Conservation (phyloP, 345 rosid genomes). For the Eutrema heterophyllum region DNA sequence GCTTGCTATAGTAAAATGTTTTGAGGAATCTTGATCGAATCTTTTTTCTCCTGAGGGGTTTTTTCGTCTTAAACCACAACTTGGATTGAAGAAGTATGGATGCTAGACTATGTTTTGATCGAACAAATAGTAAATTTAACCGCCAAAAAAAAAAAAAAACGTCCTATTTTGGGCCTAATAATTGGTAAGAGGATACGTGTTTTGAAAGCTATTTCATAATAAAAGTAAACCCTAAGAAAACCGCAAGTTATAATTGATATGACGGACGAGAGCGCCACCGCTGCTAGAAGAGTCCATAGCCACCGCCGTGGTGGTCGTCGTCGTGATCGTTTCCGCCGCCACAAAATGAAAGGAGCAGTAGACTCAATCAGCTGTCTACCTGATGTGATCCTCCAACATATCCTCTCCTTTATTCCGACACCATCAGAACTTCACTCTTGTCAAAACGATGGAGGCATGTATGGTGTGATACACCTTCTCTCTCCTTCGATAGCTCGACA, state of each 20-base stretch:
- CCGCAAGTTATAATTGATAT: background rate
- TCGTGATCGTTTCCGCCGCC: background rate
- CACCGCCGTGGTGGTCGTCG: background rate
- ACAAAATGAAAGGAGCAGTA: background rate
- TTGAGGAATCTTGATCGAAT: background rate
- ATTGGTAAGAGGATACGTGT: background rate
- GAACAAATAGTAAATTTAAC: background rate
- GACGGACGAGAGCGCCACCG: background rate
- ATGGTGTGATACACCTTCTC: conserved; percentile 5
- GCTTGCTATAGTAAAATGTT: background rate
- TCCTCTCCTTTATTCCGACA: background rate
- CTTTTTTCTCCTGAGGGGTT: background rate
- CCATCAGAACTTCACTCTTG: conserved; percentile 12
- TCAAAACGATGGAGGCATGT: conserved; percentile 15
- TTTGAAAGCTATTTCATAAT: background rate
- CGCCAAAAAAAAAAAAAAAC: background rate
- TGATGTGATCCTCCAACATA: conserved; percentile 5
- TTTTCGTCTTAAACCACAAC: background rate
- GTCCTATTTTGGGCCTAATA: background rate
- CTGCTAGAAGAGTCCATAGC: background rate
- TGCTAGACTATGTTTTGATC: background rate
- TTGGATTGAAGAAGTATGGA: background rate
- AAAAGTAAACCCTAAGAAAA: background rate
- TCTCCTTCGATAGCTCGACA: background rate
- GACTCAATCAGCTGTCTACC: background rate